Conservation (phyloP, 192 early-diverging fungal genomes). For the Martensiomyces pterosporus region DNA sequence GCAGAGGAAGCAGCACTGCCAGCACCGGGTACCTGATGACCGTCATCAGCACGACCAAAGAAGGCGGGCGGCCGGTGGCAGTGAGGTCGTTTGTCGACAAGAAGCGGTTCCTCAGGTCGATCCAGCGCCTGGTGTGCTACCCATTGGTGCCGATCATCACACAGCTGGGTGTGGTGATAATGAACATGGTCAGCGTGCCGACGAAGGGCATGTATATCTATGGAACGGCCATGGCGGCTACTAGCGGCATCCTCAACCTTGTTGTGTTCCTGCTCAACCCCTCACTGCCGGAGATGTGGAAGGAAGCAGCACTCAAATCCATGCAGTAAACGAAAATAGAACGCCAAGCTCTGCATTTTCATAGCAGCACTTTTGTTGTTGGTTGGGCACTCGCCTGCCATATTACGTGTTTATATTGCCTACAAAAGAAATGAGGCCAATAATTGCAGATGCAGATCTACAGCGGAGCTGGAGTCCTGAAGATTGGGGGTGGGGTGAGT, state of each 20-base stretch:
- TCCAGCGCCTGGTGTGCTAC: conserved; percentile 39
- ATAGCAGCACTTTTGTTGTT: too few relatives aligned
- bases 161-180: conserved; percentile 36
- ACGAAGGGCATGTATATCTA: conserved; percentile 24
- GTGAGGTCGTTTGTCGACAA: conserved; percentile 38
- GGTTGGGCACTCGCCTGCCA: too few relatives aligned
- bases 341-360: too few relatives aligned
- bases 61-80: conserved; percentile 12
- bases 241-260: conserved; percentile 33
- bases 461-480: too few relatives aligned
- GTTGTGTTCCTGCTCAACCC: conserved; percentile 47
- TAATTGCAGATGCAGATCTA: too few relatives aligned
- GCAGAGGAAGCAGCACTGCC: background rate
- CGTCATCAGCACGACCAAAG: conserved; percentile 8
- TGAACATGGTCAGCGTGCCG: conserved; percentile 25
- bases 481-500: too few relatives aligned
- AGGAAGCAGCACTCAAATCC: conserved; percentile 14
- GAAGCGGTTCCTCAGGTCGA: conserved; percentile 31
- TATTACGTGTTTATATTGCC: too few relatives aligned
- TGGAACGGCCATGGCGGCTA: conserved; percentile 29
- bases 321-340: too few relatives aligned
- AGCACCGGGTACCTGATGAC: conserved; percentile 30
- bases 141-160: conserved; percentile 43
- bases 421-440: too few relatives aligned
- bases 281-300: conserved; percentile 41